Evolutionary conservation across 768 basidiomycete genomes (phyloP).

Genomic region (Boletus vinaceobasis): DNA sequence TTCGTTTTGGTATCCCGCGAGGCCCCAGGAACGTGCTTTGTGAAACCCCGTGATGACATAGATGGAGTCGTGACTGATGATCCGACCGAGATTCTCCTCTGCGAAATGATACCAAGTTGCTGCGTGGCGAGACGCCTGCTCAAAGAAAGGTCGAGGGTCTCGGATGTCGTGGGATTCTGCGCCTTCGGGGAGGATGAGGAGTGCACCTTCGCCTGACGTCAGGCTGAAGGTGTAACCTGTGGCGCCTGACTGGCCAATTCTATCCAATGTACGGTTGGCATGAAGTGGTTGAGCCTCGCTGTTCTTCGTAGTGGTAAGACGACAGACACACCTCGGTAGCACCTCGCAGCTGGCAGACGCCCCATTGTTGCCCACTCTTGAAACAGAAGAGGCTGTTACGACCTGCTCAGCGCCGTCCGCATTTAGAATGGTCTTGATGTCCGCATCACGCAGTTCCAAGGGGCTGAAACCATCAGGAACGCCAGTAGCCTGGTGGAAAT

Average conservation of each 20-base stretch:
- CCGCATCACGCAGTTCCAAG: conserved; percentile 17
- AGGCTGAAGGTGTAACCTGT: conserved; percentile 12
- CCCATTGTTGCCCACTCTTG: not conserved
- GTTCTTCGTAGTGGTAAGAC: not conserved
- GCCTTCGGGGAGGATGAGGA: conserved; percentile 35
- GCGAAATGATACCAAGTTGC: conserved; percentile 32
- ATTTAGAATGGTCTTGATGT: conserved; percentile 11
- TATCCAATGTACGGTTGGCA: not conserved
- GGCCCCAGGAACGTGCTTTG: conserved; percentile 29
- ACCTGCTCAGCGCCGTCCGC: conserved; percentile 12
- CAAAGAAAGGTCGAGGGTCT: conserved; percentile 23
- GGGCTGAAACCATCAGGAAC: conserved; percentile 32
- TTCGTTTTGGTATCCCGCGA: conserved; percentile 22
- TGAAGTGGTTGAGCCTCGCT: not conserved
- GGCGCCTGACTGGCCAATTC: not conserved
- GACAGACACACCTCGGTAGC: conserved; percentile 5
- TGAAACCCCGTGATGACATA: conserved; percentile 33
- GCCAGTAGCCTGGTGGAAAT: conserved; percentile 6
- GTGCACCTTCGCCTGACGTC: conserved; percentile 28
- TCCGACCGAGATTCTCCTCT: conserved; percentile 24
- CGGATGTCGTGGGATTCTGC: conserved; percentile 26
- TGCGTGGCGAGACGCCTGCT: conserved; percentile 26
- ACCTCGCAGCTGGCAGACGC: not conserved
- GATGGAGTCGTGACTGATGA: conserved; percentile 29
- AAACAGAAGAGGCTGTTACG: conserved; percentile 12